A percentile compares a stretch with the other conserved stretches of the same genome.
Conservation (phyloP, 805 yeast genomes). For the Starmerella kuoi region DNA sequence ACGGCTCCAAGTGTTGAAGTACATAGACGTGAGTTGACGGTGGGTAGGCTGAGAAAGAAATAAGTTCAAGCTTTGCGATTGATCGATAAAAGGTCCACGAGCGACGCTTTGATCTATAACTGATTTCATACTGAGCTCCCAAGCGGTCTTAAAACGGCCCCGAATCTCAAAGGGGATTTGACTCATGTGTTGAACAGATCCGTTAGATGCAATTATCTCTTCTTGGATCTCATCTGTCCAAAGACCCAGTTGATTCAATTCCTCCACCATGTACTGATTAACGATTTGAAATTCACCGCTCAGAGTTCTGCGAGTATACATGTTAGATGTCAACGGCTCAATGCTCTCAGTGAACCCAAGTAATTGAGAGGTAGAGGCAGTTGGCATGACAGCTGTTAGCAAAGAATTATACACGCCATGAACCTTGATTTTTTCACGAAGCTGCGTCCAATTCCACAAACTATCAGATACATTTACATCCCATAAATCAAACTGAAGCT, state of each 20-base stretch:
- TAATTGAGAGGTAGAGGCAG: conserved; percentile 92
- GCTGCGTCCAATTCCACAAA: conserved; percentile 63
- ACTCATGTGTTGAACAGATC: conserved; percentile 67
- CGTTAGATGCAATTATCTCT: conserved; percentile 58
- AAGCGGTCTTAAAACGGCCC: conserved; percentile 68
- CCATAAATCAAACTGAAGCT: conserved; percentile 81
- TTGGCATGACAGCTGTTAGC: conserved; percentile 90
- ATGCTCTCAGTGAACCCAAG: conserved; percentile 86
- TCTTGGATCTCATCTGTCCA: conserved; percentile 71
- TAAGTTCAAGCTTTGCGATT: conserved; percentile 87
- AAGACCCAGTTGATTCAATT: conserved; percentile 60
- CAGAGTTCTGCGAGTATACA: conserved; percentile 73
- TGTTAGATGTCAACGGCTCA: conserved; percentile 85
- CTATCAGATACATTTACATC: conserved; percentile 39
- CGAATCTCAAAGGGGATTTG: conserved; percentile 60
- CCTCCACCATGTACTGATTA: conserved; percentile 66
- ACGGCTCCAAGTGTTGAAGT: conserved; percentile 93
- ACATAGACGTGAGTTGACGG: conserved; percentile 93
- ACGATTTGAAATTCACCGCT: conserved; percentile 90
- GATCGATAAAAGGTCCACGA: conserved; percentile 58
- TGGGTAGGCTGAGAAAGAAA: conserved; percentile 77
- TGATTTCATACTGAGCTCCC: conserved; percentile 79
- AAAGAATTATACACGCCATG: conserved; percentile 75
- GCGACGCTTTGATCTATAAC: conserved; percentile 76
- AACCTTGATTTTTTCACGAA: conserved; percentile 42